Evolutionary conservation across 768 basidiomycete species (phyloP).

Genomic region (Infundibulicybe gibba): DNA sequence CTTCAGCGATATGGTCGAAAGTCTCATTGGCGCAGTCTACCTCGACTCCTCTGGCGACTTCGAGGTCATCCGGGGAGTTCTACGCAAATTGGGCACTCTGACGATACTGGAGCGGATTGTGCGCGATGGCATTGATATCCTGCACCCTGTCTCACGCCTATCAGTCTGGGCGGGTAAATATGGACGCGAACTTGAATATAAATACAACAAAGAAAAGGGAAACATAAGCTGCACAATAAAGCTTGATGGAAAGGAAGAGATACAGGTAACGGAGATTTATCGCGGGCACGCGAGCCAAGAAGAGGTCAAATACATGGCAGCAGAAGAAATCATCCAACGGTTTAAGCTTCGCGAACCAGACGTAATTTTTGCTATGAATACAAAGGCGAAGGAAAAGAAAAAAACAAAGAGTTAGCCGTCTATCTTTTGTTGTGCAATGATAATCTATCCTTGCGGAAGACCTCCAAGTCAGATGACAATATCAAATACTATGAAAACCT

Average conservation of each 20-base stretch:
- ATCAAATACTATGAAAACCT: too few species aligned
- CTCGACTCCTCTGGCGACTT: slow-evolving; percentile 62
- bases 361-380: slow-evolving; percentile 3
- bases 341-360: slow-evolving; percentile 33
- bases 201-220: slow-evolving; percentile 40
- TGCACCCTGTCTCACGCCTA: slow-evolving; percentile 70
- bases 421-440: too few species aligned
- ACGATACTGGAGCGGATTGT: slow-evolving; percentile 62
- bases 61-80: slow-evolving; percentile 42
- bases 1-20: slow-evolving; percentile 78
- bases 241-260: slow-evolving; percentile 48
- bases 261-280: slow-evolving; percentile 36
- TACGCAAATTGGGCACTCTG: slow-evolving; percentile 53
- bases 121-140: slow-evolving; percentile 61
- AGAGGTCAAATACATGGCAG: slow-evolving; percentile 63
- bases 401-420: too few species aligned
- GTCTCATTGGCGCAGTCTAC: slow-evolving; percentile 69
- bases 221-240: slow-evolving; percentile 45
- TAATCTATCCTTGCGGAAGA: too few species aligned
- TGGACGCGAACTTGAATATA: slow-evolving; percentile 41
- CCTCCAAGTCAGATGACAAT: too few species aligned
- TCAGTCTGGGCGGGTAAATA: slow-evolving; percentile 54
- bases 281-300: slow-evolving; percentile 56
- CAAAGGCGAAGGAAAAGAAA: not conserved
- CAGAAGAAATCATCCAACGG: slow-evolving; percentile 53